Conservation (phyloP, 1,139 yeast genomes). For the Zygosaccharomyces sapae region DNA sequence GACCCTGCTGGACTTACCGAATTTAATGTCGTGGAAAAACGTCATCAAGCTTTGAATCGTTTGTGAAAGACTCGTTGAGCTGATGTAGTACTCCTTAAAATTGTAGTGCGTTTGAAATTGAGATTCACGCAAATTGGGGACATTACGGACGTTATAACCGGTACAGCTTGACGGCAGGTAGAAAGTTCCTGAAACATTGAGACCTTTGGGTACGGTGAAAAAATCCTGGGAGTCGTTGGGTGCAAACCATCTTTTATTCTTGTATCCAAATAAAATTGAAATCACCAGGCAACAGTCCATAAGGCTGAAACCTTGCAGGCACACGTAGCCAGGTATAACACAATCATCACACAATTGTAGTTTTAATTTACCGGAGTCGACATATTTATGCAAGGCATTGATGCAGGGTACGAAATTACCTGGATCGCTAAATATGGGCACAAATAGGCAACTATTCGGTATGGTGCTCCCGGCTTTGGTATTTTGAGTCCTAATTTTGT, state of each 20-base stretch:
- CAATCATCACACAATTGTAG: slow-evolving; percentile 2
- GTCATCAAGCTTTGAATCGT: slow-evolving; percentile 12
- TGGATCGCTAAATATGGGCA: slow-evolving; percentile 13
- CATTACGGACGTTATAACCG: not conserved
- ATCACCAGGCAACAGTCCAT: slow-evolving; percentile 29
- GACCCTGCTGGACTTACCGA: slow-evolving; percentile 16
- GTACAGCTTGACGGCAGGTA: slow-evolving; percentile 16
- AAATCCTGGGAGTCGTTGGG: slow-evolving; percentile 10
- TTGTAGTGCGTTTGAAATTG: slow-evolving; percentile 5
- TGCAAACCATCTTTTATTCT: slow-evolving; percentile 17
- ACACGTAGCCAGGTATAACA: slow-evolving; percentile 8
- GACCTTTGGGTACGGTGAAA: slow-evolving; percentile 17
- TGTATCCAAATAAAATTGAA: slow-evolving; percentile 20
- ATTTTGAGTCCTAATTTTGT: slow-evolving; percentile 19
- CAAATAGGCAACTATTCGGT: slow-evolving; percentile 22
- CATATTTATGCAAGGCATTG: slow-evolving; percentile 16
- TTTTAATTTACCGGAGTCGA: slow-evolving; percentile 17
- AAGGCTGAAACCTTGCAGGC: slow-evolving; percentile 20
- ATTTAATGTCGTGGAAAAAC: slow-evolving; percentile 12
- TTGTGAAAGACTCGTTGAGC: slow-evolving; percentile 8
- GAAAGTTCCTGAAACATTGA: slow-evolving; percentile 20
- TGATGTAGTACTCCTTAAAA: slow-evolving; percentile 15
- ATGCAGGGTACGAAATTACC: slow-evolving; percentile 15
- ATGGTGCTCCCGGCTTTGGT: slow-evolving; percentile 16
- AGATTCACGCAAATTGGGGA: slow-evolving; percentile 1